Evolutionary conservation across 495 filamentous ascomycete genomes (phyloP).

Genomic region (Trichoderma virens): DNA sequence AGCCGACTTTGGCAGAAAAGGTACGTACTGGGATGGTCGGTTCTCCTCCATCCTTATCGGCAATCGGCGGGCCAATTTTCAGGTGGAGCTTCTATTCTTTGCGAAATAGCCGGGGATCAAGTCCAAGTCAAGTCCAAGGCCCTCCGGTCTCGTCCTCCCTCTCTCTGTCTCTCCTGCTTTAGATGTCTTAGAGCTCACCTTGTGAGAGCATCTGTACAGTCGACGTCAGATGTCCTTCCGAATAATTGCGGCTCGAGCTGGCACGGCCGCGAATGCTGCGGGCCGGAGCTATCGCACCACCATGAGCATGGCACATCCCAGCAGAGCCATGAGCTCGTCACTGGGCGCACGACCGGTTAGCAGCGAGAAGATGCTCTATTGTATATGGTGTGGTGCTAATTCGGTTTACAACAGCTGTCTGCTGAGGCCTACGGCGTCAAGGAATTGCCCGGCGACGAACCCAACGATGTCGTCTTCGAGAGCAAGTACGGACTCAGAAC

Average conservation of each 20-base stretch:
- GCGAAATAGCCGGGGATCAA: neutral
- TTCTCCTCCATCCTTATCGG: neutral
- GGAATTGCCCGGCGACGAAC: slow-evolving; percentile 59
- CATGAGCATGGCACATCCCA: slow-evolving; percentile 6
- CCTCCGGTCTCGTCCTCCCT: neutral
- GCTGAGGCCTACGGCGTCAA: slow-evolving; percentile 37
- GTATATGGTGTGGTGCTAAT: neutral
- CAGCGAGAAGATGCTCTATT: neutral
- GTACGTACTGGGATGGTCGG: neutral
- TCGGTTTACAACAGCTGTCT: slow-evolving; percentile 46
- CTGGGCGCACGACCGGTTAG: slow-evolving; percentile 10
- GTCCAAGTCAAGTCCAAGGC: neutral
- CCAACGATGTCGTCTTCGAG: slow-evolving; percentile 87
- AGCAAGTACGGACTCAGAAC: slow-evolving; percentile 80
- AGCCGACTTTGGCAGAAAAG: too few species aligned
- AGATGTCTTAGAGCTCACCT: neutral
- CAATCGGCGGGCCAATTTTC: slow-evolving; percentile 8
- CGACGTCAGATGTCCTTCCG: slow-evolving; percentile 33
- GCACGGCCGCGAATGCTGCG: slow-evolving; percentile 28
- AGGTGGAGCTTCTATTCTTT: slow-evolving; percentile 6
- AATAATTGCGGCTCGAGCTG: slow-evolving; percentile 32
- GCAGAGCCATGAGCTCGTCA: slow-evolving; percentile 1
- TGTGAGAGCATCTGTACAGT: slow-evolving; percentile 4
- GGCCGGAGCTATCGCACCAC: slow-evolving; percentile 23
- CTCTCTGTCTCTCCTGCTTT: neutral